A percentile compares a stretch with the other conserved stretches of the same genome.
Conservation (phyloP, 108 stramenopile species). For the Licmophora abbreviata region DNA sequence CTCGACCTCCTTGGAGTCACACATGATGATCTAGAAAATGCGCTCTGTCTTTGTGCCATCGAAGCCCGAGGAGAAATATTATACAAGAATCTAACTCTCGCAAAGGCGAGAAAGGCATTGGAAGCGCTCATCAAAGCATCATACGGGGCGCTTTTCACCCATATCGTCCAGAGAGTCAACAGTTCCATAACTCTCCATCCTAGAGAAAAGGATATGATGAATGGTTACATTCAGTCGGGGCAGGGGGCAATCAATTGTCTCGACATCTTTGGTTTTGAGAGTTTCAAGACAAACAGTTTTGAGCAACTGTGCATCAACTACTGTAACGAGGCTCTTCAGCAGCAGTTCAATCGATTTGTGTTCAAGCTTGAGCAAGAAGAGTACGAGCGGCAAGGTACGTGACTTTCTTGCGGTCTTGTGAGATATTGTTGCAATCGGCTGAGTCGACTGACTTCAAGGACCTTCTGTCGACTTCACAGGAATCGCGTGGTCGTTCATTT, state of each 20-base stretch:
- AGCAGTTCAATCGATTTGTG: conserved; percentile 87
- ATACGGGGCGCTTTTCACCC: conserved; percentile 81
- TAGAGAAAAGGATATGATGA: not conserved
- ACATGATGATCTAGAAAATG: conserved; percentile 40
- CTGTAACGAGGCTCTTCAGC: conserved; percentile 89
- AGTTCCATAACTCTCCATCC: conserved; percentile 36
- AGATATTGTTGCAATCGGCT: too few species aligned
- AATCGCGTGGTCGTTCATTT: conserved; percentile 86
- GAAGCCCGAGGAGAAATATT: conserved; percentile 69
- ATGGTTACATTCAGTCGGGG: not conserved
- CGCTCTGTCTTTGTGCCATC: conserved; percentile 62
- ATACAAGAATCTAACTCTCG: conserved; percentile 55
- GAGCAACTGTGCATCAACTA: conserved; percentile 97
- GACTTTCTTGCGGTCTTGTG: too few species aligned
- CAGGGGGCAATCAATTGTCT: conserved; percentile 38
- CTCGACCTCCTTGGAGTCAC: conserved; percentile 60
- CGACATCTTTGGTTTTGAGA: conserved; percentile 99
- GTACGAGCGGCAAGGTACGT: conserved; percentile 70
- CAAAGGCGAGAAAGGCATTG: conserved; percentile 56
- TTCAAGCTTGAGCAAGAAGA: conserved; percentile 84
- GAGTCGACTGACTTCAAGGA: too few species aligned
- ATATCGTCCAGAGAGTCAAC: conserved; percentile 87
- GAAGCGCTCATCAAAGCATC: conserved; percentile 93
- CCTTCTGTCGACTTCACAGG: too few species aligned
- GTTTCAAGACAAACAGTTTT: conserved; percentile 84